Evolutionary conservation across 352 stramenopile genomes (phyloP).

Genomic region (Pythium sp.): DNA sequence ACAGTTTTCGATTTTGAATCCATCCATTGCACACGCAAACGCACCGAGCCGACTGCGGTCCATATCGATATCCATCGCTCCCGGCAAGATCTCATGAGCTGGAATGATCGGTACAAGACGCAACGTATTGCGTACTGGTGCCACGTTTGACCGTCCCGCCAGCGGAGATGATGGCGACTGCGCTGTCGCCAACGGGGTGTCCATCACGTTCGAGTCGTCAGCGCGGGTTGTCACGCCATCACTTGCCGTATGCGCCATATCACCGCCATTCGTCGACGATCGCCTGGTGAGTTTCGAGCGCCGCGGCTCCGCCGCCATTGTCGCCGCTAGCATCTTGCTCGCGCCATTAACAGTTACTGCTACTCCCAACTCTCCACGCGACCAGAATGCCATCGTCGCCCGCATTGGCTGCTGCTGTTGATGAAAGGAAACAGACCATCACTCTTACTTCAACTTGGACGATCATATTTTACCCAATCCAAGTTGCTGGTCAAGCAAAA

Average conservation of each 20-base stretch:
- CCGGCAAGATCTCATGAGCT: slow-evolving; percentile 16
- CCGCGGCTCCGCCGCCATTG: neutral
- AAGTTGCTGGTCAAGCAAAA: neutral
- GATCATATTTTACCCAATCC: neutral
- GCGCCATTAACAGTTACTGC: neutral
- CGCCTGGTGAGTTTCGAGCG: neutral
- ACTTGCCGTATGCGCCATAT: neutral
- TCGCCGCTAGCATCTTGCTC: neutral
- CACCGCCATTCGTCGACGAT: neutral
- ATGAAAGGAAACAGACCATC: slow-evolving; percentile 13
- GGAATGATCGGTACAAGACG: slow-evolving; percentile 27
- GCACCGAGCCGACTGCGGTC: slow-evolving; percentile 35
- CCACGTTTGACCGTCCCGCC: neutral
- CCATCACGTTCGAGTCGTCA: neutral
- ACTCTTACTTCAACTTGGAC: slow-evolving; percentile 10
- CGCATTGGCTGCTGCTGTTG: neutral
- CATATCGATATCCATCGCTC: slow-evolving; percentile 25
- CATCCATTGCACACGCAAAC: neutral
- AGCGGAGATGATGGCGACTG: neutral
- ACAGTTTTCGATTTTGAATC: neutral
- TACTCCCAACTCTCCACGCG: neutral
- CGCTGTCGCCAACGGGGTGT: neutral
- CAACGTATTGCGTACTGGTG: neutral
- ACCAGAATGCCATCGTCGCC: neutral
- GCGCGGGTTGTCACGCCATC: neutral